phyloP scores from a whole-genome alignment of 306 rosid genomes.

The Lablab purpureus region DNA sequence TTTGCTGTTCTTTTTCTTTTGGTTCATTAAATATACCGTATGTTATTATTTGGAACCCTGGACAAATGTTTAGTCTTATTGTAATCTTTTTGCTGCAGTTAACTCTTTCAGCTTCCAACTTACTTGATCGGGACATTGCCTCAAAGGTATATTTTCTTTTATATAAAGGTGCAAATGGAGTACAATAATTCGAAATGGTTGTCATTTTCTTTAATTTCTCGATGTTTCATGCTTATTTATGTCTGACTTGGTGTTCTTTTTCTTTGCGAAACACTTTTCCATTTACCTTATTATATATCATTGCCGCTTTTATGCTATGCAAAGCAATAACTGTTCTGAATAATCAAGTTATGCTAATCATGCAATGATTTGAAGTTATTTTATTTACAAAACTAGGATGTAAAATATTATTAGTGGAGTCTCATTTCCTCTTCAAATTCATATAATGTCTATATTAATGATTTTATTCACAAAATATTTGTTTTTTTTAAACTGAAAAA shows the following conservation, averaged over 20 bases:
- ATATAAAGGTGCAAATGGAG: neutral
- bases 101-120: conserved; percentile 68
- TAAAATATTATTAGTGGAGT: neutral
- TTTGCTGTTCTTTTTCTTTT: neutral
- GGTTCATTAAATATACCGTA: neutral
- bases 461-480: neutral
- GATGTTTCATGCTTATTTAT: conserved; percentile 1
- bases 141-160: conserved; percentile 54
- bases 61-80: conserved; percentile 36
- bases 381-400: neutral
- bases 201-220: neutral
- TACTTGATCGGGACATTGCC: conserved; percentile 66
- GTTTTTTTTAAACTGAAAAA: neutral
- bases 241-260: neutral
- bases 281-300: neutral
- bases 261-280: neutral
- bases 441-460: neutral
- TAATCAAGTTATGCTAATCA: conserved; percentile 6
- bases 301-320: too few species aligned
- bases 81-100: conserved; percentile 58
- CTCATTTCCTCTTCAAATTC: conserved; percentile 32
- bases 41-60: neutral
- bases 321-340: neutral
- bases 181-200: neutral
- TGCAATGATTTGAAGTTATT: neutral